phyloP scores from a whole-genome alignment of 179 eudicot species.

The Actinidia polygama region DNA sequence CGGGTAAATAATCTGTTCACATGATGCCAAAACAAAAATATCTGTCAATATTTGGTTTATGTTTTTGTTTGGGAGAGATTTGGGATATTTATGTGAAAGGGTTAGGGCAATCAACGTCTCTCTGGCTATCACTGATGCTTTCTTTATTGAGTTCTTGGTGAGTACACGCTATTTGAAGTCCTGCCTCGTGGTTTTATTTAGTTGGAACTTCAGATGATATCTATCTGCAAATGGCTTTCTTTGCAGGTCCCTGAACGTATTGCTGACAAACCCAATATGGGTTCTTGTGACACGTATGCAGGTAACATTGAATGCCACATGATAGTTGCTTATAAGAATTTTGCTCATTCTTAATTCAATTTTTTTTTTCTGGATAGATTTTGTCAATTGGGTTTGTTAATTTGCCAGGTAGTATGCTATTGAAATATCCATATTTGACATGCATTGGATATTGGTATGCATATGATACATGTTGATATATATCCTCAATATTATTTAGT shows the following conservation, averaged over 20 bases:
- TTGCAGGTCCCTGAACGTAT: constrained; percentile 85
- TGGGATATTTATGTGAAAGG: background rate
- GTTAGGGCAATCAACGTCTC: background rate
- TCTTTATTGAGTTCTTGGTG: background rate
- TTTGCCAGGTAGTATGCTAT: background rate
- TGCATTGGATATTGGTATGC: no score
- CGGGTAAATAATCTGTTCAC: constrained; percentile 49
- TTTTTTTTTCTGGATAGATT: background rate
- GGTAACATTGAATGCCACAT: constrained; percentile 43
- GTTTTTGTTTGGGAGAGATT: background rate
- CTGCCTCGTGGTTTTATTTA: background rate
- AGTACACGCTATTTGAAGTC: background rate
- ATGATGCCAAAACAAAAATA: background rate
- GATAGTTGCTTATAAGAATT: background rate
- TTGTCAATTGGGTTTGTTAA: background rate
- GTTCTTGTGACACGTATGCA: constrained; percentile 99
- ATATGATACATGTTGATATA: no score
- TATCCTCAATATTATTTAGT: no score
- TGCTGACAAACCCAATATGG: constrained; percentile 94
- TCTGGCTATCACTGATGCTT: background rate
- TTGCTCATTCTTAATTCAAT: constrained; percentile 14
- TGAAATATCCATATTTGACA: background rate
- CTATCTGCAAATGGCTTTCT: constrained; percentile 18
- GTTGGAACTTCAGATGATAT: constrained; percentile 5
- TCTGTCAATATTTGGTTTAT: constrained; percentile 3